A percentile compares a stretch with the other conserved stretches of the same genome.
These are phyloP conservation scores for Pseudonectria foliicola DNA, from an alignment of 2,329 filamentous ascomycete genomes.

Conservation along the genomic window DNA sequence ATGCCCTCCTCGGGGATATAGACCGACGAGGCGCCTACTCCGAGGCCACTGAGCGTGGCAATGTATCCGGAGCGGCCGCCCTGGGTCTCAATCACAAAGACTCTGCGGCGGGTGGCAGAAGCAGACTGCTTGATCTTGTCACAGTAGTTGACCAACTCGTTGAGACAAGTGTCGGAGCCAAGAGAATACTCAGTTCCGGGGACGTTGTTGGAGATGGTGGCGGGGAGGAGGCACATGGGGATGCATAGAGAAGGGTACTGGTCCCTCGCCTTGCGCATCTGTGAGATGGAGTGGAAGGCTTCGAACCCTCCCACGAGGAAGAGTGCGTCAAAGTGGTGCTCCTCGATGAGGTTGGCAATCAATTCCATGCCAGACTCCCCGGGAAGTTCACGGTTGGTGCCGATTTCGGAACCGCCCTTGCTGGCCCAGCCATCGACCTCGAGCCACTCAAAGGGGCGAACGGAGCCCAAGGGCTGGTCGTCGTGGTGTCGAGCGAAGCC, in stretches of 20 bases:
- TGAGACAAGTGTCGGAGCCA: conserved; percentile 92
- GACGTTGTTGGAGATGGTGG: conserved; percentile 98
- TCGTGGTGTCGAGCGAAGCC: conserved; percentile 86
- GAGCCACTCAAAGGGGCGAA: conserved; percentile 83
- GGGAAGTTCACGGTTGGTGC: conserved; percentile 90
- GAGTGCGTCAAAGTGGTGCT: conserved; percentile 83
- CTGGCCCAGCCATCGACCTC: conserved; percentile 95
- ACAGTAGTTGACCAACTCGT: conserved; percentile 89
- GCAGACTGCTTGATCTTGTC: conserved; percentile 97
- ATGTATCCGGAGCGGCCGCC: conserved; percentile 92
- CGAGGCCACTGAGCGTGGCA: conserved; percentile 80
- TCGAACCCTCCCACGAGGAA: conserved; percentile 95
- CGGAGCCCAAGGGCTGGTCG: conserved; percentile 73
- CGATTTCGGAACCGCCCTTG: conserved; percentile 94
- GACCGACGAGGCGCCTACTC: conserved; percentile 86
- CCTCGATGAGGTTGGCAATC: conserved; percentile 74
- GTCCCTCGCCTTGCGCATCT: conserved; percentile 73
- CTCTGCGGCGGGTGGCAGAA: conserved; percentile 82
- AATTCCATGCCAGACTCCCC: conserved; percentile 75
- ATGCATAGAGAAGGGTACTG: conserved; percentile 84
- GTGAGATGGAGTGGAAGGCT: conserved; percentile 85
- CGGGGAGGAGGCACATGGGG: conserved; percentile 82
- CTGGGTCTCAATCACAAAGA: conserved; percentile 98
- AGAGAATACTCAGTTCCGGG: conserved; percentile 96
- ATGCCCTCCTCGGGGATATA: conserved; percentile 98